A percentile compares a stretch with the other conserved stretches of the same genome.
These are phyloP conservation scores for Acer campestre DNA, from an alignment of 345 rosid species.

Conservation along the genomic window DNA sequence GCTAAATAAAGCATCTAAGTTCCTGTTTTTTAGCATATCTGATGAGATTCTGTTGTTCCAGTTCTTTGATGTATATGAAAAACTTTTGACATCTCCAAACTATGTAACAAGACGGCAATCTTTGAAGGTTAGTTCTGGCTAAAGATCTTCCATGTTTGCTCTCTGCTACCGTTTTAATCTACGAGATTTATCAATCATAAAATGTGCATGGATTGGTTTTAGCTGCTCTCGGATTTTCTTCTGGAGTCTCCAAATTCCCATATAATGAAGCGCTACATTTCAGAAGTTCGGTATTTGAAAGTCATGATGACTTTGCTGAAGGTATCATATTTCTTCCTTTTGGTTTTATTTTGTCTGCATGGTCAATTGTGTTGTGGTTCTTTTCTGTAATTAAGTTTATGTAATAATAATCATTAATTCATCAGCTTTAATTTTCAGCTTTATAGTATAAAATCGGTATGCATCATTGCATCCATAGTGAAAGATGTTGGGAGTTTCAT, in stretches of 20 bases:
- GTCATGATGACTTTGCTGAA: conserved; percentile 88
- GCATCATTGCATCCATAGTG: background rate
- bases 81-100: conserved; percentile 80
- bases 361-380: background rate
- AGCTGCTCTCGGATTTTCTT: conserved; percentile 95
- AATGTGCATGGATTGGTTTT: conserved; percentile 32
- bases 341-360: conserved; percentile 12
- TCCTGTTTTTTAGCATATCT: conserved; percentile 26
- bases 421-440: background rate
- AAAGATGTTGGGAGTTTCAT: background rate
- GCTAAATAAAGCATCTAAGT: background rate
- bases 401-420: background rate
- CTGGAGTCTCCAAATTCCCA: conserved; percentile 86
- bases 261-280: conserved; percentile 89
- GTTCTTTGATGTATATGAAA: conserved; percentile 89
- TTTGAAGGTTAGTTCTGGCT: conserved; percentile 65
- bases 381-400: conserved; percentile 12
- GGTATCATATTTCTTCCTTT: conserved; percentile 41
- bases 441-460: background rate
- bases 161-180: conserved; percentile 14
- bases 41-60: conserved; percentile 44
- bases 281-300: conserved; percentile 88
- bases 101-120: conserved; percentile 99
- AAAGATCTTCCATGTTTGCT: background rate
- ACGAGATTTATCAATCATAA: conserved; percentile 10